Conservation (phyloP, 1,139 yeast species). For the Kodamaea alishanica region DNA sequence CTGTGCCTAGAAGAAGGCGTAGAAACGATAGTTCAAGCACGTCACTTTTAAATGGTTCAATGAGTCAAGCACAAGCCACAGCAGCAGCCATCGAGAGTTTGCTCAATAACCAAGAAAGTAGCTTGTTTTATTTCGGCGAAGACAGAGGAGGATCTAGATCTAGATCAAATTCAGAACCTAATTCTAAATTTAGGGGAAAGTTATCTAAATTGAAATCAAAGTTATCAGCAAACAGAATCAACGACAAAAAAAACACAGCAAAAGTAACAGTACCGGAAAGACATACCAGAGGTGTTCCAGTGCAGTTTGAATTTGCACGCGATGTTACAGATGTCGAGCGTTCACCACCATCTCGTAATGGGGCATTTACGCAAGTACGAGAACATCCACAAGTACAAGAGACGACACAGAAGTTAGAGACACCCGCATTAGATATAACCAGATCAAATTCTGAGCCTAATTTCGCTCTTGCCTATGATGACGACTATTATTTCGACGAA, state of each 20-base stretch:
- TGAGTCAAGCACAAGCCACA: conserved; percentile 5
- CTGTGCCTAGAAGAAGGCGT: conserved; percentile 69
- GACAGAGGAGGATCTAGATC: conserved; percentile 10
- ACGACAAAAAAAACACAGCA: conserved; percentile 1
- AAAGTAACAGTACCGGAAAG: background rate
- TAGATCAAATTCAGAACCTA: conserved; percentile 18
- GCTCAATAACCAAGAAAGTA: conserved; percentile 1
- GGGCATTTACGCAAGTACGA: background rate
- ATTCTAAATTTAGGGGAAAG: conserved; percentile 17
- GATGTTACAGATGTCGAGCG: conserved; percentile 4
- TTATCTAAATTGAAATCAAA: conserved; percentile 20
- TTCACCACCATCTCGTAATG: conserved; percentile 1
- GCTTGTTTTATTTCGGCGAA: conserved; percentile 6
- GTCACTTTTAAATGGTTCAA: conserved; percentile 4
- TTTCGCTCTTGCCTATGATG: conserved; percentile 12
- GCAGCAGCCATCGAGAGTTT: conserved; percentile 7
- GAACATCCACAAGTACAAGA: background rate
- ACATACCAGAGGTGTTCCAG: background rate
- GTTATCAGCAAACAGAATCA: conserved; percentile 5
- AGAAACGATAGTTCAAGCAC: conserved; percentile 19
- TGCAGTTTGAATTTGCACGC: too few relatives aligned
- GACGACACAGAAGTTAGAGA: too few relatives aligned
- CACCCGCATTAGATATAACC: conserved; percentile 6
- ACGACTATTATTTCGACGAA: conserved; percentile 13
- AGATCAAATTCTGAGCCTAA: conserved; percentile 10